Evolutionary conservation across 768 basidiomycete species (phyloP), one percentile per base, ranked within the genome.

Genomic region (Suillus subluteus): DNA sequence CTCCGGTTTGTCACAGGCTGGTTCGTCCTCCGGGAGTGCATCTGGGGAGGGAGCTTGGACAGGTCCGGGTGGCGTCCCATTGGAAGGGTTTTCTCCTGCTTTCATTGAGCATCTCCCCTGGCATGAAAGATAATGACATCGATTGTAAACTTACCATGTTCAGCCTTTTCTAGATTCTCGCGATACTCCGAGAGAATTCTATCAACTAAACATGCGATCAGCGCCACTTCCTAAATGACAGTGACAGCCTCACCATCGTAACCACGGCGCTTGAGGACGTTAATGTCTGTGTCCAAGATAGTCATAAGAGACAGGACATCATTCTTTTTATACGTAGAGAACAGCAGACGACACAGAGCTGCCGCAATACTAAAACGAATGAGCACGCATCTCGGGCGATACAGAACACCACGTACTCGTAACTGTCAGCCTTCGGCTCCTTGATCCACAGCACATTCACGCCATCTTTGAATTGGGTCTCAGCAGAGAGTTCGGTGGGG

Each of bases 251-350:
- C 72, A 90, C 91, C 89, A 74, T 94, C 92, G 75, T 92, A 95
- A 9, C 94, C 95, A 66, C 94, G 82, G 38, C 92, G 81, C 69
- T 88, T 88, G 65, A 96, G 79, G 13, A 91, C 87, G 58, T 87
- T 83, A n/a, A 97, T 76, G 65, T 95, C 91, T 0, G 95, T 96
- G 0, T 92, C 92, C 21, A 98, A 82, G 56, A 98, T 93, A 0
- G 95, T 96, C 86, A 93, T 91, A 68, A 98, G 88, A 11, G 97
- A 77, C 16, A 98, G 80, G 0, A 91, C 88, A 73, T 98, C 95
- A 71, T 95, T 92, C 21, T 88, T 85, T 75, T 91, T 90, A 2
- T 89, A 88, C 1, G 86, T 81, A 62, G 89, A 84, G 69, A 97
- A 91, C 38, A 96, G 78, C 6, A 90, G 77, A 13, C 88, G 87